Base-by-base conservation (phyloP, 1,284 basidiomycete species). In the Peniophora sp. region DNA sequence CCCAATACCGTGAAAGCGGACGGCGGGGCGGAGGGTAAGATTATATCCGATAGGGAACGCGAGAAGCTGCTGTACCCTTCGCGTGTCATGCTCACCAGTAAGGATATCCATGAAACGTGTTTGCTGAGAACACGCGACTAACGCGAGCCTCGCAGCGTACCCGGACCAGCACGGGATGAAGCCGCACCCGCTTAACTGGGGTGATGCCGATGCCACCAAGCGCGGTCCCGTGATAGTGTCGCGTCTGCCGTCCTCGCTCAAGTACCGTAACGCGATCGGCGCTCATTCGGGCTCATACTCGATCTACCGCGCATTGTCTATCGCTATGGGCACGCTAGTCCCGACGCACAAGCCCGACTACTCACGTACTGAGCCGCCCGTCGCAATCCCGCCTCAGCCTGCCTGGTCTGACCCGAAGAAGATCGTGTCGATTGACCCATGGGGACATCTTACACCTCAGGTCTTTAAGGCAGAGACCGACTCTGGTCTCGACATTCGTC, bases 361-460 rank as follows among this genome's bases (percentile, higher is more conserved):
- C 66, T 77, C 78, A 51, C 80, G 88, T 65, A 97, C 95, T 0
- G 88, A 97, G 66, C 95, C 96, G 0, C 90, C 93, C 0, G 83
- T 97, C 32, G 71, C 79, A 9, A 85, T 97, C 55, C 86, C 85
- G 3, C 88, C 85, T 14, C 85, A 92, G 58, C 82, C 87, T 0
- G 68, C 83, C 2, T 98, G 95, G 94, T 84, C 73, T 52, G 85
- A 90, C 57, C 75, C 81, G 2, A 67, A 62, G 59, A 94, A 92
- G 78, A 97, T 98, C 63, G 93, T 97, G 27, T 86, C 87, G 1
- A 88, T 98, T 65, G 96, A 98, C 64, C 95, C 95, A 0, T 97
- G 85, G 82, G 95, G 95, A 2, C 95, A 97, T 62, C 74, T 97
- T 52, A 87, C 88, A 0, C 92, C 90, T 15, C 79, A 82, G 47